Percentiles rank a stretch among this genome's conserved stretches.
Evolutionary conservation across 805 yeast genomes (phyloP).

Genomic region (Teunomyces tritomae): DNA sequence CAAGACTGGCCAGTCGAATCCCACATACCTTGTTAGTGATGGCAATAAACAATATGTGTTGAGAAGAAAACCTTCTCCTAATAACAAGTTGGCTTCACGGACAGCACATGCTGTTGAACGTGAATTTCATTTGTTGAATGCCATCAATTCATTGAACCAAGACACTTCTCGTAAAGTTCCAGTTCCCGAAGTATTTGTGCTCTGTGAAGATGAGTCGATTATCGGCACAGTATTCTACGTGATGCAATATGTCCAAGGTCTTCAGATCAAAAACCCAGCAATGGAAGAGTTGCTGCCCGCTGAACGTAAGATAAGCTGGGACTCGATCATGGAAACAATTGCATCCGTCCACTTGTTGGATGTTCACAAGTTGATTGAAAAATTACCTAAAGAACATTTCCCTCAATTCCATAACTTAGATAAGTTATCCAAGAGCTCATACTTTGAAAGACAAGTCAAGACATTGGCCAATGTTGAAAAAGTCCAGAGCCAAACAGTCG

Average conservation of each 20-base stretch:
- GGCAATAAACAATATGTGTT: conserved; percentile 41
- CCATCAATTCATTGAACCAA: conserved; percentile 27
- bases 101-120: conserved; percentile 65
- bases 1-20: conserved; percentile 63
- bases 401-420: conserved; percentile 36
- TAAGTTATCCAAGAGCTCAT: conserved; percentile 23
- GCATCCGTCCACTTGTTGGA: conserved; percentile 51
- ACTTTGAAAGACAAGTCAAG: conserved; percentile 53
- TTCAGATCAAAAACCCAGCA: conserved; percentile 53
- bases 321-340: conserved; percentile 46
- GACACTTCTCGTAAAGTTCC: conserved; percentile 38
- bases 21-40: conserved; percentile 53
- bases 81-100: conserved; percentile 47
- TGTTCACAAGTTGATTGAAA: conserved; percentile 36
- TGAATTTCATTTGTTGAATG: conserved; percentile 51
- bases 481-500: conserved; percentile 38
- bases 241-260: conserved; percentile 59
- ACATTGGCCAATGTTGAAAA: conserved; percentile 44
- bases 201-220: conserved; percentile 56
- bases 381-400: conserved; percentile 47
- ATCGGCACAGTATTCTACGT: conserved; percentile 57
- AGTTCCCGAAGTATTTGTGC: conserved; percentile 49
- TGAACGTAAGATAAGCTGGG: conserved; percentile 39
- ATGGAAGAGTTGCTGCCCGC: conserved; percentile 33
- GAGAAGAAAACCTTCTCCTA: conserved; percentile 55